Evolutionary conservation across 306 rosid genomes (phyloP), one percentile per base, ranked within the genome.

Genomic region (Dicorynia guianensis): DNA sequence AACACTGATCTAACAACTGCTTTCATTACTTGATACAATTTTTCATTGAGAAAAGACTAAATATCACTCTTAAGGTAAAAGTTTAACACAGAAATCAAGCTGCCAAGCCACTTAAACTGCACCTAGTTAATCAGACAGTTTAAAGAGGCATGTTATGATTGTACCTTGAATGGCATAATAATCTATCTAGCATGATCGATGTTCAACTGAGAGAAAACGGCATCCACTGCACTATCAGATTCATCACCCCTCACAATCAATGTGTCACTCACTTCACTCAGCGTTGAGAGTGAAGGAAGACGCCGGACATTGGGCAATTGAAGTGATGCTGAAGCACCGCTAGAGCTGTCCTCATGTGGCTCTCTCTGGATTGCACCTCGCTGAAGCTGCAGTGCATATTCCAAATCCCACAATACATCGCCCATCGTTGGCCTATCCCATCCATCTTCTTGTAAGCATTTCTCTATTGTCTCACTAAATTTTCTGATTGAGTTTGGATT

Each of bases 361-460:
- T 79, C 80, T 65, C 74, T 71, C 0, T 52, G 77, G 59, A 58
- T 7, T 0, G 79, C 80, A 5, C 81, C 81, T 30, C 70, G 39
- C 67, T 87, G 89, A 71, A 87, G 89, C 60, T 87, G 91, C 69
- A 82, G 15, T 0, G 84, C 87, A 63, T 87, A 87, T 63, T 87
- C 89, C 82, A 85, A 77, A 62, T 87, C 89, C 87, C 91, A 87
- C 82, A 76, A 35, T 6, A 85, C 87, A 75, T 85, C 91, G 42
- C 76, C 46, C 91, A 87, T 85, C n/a, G 74, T 18, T 11, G 89
- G 89, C 81, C 91, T 80, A 19, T 82, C 84, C 57, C 61, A 71
- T 11, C 84, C 87, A 68, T 82, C 69, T 5, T 74, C 76, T 14
- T 76, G 79, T 33, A 87, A 48, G 40, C 91, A 87, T 53, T 85